These are phyloP conservation scores for Wakefieldia striispora DNA, from an alignment of 768 basidiomycete genomes.

Conservation along the genomic window DNA sequence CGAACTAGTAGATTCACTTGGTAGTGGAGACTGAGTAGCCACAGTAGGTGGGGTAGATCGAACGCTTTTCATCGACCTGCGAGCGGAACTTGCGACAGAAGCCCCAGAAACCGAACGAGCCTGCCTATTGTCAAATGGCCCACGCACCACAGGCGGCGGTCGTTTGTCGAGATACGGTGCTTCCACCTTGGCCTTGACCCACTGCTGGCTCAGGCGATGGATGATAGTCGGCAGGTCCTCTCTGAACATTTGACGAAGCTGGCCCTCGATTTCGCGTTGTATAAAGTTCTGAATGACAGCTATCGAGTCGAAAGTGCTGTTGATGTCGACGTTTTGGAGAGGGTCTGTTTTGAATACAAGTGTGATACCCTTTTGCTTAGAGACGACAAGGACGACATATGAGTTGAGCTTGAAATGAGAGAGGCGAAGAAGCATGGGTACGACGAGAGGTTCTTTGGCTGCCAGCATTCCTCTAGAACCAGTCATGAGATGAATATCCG, in stretches of 20 bases:
- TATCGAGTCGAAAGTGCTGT: constrained; percentile 96
- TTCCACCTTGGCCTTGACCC: constrained; percentile 93
- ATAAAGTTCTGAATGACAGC: constrained; percentile 98
- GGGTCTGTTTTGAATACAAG: constrained; percentile 99
- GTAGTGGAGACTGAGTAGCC: constrained; percentile 12
- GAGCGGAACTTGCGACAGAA: constrained; percentile 36
- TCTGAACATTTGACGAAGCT: constrained; percentile 96
- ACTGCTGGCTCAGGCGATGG: constrained; percentile 91
- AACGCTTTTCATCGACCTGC: constrained; percentile 22
- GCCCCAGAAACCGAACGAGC: constrained; percentile 42
- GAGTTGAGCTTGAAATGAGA: constrained; percentile 94
- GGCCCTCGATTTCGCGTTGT: constrained; percentile 95
- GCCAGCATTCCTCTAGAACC: constrained; percentile 87
- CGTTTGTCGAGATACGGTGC: constrained; percentile 76
- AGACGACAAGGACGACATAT: constrained; percentile 96
- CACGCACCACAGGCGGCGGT: constrained; percentile 36
- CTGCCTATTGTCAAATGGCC: constrained; percentile 36
- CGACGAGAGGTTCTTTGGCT: constrained; percentile 91
- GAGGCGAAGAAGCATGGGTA: constrained; percentile 96
- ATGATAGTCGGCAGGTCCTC: constrained; percentile 97
- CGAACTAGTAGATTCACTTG: constrained; percentile 25
- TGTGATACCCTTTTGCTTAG: constrained; percentile 96
- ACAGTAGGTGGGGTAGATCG: constrained; percentile 21
- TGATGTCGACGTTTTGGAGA: constrained; percentile 95
- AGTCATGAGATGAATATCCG: constrained; percentile 83